Conservation (phyloP, 495 filamentous ascomycete genomes). For the Lophiotrema nucula region DNA sequence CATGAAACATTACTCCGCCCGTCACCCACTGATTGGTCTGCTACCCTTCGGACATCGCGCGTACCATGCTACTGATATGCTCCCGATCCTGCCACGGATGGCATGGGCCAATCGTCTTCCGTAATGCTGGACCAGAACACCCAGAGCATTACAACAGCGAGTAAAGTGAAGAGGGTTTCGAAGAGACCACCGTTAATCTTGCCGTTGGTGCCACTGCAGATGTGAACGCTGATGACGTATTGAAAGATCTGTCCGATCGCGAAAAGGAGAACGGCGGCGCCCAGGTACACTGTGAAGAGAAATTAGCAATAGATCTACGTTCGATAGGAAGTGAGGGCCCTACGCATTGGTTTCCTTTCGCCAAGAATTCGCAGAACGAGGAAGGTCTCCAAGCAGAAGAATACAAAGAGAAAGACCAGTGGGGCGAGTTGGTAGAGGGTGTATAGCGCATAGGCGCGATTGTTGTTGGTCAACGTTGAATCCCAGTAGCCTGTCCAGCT, state of each 20-base stretch:
- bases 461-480: slow-evolving; percentile 47
- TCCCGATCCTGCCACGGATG: slow-evolving; percentile 44
- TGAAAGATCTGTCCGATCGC: slow-evolving; percentile 92
- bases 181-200: slow-evolving; percentile 94
- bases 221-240: slow-evolving; percentile 86
- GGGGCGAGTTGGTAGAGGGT: slow-evolving; percentile 90
- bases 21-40: slow-evolving; percentile 5
- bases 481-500: slow-evolving; percentile 78
- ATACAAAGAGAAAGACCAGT: slow-evolving; percentile 79
- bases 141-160: slow-evolving; percentile 81
- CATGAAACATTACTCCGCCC: slow-evolving; percentile 28
- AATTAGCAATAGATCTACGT: slow-evolving; percentile 7
- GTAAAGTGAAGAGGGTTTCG: slow-evolving; percentile 85
- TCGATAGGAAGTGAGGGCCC: background rate
- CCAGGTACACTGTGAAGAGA: slow-evolving; percentile 65
- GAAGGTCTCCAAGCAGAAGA: slow-evolving; percentile 76
- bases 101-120: slow-evolving; percentile 95
- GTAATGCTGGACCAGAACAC: slow-evolving; percentile 98
- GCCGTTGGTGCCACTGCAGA: slow-evolving; percentile 75
- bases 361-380: slow-evolving; percentile 82
- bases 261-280: slow-evolving; percentile 72
- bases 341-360: slow-evolving; percentile 84
- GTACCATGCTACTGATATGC: slow-evolving; percentile 54
- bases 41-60: no score
- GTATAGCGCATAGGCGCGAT: slow-evolving; percentile 82